Evolutionary conservation across 352 stramenopile species (phyloP).

Genomic region (Halophytophthora batemanensis): DNA sequence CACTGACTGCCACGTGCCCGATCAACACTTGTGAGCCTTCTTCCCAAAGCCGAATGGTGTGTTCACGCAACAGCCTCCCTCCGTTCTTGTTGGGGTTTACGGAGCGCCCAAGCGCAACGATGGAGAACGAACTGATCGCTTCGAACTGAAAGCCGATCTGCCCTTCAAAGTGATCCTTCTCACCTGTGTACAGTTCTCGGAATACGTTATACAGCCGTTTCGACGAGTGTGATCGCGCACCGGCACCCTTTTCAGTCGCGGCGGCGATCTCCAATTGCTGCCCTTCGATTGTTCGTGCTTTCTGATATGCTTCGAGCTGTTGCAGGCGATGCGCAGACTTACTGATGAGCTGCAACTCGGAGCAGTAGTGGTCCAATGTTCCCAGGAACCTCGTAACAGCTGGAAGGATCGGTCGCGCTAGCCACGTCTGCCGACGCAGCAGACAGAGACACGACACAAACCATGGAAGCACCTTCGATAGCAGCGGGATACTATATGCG

Average conservation of each 20-base stretch:
- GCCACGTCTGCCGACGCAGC: conserved; percentile 76
- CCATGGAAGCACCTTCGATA: conserved; percentile 73
- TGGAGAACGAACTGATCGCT: conserved; percentile 73
- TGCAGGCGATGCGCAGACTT: conserved; percentile 64
- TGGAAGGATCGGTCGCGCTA: conserved; percentile 67
- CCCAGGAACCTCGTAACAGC: conserved; percentile 60
- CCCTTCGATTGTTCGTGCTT: conserved; percentile 56
- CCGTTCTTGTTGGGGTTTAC: conserved; percentile 68
- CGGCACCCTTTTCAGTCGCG: conserved; percentile 42
- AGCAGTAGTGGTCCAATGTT: conserved; percentile 72
- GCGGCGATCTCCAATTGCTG: conserved; percentile 64
- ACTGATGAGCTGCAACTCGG: conserved; percentile 53
- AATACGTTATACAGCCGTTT: conserved; percentile 88
- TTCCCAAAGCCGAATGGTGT: conserved; percentile 83
- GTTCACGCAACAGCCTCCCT: conserved; percentile 61
- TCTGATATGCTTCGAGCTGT: conserved; percentile 54
- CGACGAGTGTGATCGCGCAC: conserved; percentile 42
- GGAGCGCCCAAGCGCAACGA: conserved; percentile 78
- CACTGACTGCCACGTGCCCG: conserved; percentile 58
- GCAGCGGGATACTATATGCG: conserved; percentile 41
- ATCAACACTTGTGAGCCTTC: conserved; percentile 71
- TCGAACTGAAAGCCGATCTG: conserved; percentile 90
- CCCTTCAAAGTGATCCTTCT: conserved; percentile 89
- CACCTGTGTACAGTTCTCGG: conserved; percentile 83
- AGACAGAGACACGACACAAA: conserved; percentile 78